Percentiles rank a stretch among this genome's conserved stretches.
Conservation (phyloP, 768 basidiomycete species). For the Mycena vulgaris region DNA sequence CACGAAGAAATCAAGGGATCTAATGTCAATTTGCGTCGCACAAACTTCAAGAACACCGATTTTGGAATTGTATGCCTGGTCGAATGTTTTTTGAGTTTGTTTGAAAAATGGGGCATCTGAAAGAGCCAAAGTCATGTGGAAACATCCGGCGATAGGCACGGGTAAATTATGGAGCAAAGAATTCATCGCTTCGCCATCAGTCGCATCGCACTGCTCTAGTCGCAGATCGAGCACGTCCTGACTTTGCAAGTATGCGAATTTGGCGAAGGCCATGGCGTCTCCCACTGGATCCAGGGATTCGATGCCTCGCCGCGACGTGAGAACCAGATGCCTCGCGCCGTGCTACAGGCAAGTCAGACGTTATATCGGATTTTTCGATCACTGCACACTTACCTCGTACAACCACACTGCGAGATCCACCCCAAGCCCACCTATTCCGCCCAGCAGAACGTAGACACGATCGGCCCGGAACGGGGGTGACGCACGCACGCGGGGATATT, state of each 20-base stretch:
- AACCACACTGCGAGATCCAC: constrained; percentile 33
- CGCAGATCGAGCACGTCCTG: constrained; percentile 14
- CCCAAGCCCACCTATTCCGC: constrained; percentile 25
- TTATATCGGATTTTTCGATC: neutral
- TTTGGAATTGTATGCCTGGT: constrained; percentile 18
- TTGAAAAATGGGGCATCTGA: constrained; percentile 18
- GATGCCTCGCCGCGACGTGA: constrained; percentile 24
- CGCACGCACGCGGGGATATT: too few species aligned
- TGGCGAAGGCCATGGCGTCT: constrained; percentile 23
- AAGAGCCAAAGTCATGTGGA: constrained; percentile 22
- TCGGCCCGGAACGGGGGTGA: constrained; percentile 28
- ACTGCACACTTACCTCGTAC: constrained; percentile 18
- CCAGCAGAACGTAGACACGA: constrained; percentile 20
- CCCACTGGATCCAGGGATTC: constrained; percentile 14
- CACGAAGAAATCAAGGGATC: constrained; percentile 26
- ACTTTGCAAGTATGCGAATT: constrained; percentile 21
- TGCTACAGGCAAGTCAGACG: constrained; percentile 15
- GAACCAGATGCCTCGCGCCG: constrained; percentile 24
- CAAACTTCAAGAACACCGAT: constrained; percentile 16
- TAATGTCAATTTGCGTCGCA: constrained; percentile 4
- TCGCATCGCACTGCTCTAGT: constrained; percentile 20
- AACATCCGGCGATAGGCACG: constrained; percentile 25
- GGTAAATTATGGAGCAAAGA: constrained; percentile 10
- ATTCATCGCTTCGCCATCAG: constrained; percentile 21
- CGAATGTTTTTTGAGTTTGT: constrained; percentile 24